Percentiles rank a stretch among this genome's conserved stretches.
phyloP scores from a whole-genome alignment of 352 stramenopile species.

The Globisporangium viniferum region DNA sequence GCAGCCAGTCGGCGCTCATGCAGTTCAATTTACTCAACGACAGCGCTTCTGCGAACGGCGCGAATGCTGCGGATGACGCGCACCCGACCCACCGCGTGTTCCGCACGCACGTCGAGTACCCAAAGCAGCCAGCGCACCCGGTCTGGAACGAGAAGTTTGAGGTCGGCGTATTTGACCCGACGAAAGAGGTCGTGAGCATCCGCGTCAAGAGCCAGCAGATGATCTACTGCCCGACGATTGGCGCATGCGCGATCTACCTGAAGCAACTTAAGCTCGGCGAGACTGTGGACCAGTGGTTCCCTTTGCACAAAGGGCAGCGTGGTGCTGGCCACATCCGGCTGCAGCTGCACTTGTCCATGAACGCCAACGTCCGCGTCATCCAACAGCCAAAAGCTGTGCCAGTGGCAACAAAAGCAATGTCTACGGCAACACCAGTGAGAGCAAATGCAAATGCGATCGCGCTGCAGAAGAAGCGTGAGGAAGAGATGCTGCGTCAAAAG shows the following conservation, averaged over 20 bases:
- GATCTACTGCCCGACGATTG: conserved; percentile 61
- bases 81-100: conserved; percentile 41
- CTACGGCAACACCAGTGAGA: neutral
- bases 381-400: conserved; percentile 5
- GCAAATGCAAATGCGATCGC: neutral
- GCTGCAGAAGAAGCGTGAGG: conserved; percentile 16
- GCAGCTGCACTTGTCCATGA: conserved; percentile 45
- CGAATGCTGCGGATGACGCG: neutral
- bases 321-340: conserved; percentile 43
- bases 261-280: conserved; percentile 42
- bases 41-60: neutral
- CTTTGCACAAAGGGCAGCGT: conserved; percentile 45
- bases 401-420: conserved; percentile 20
- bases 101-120: conserved; percentile 53
- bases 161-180: conserved; percentile 41
- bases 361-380: neutral
- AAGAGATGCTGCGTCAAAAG: conserved; percentile 10
- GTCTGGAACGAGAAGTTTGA: conserved; percentile 82
- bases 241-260: conserved; percentile 53
- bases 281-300: conserved; percentile 56
- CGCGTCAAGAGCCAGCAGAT: conserved; percentile 70
- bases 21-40: conserved; percentile 18
- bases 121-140: conserved; percentile 28
- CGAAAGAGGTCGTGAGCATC: conserved; percentile 57
- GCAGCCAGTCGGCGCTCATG: conserved; percentile 21